phyloP scores from a whole-genome alignment of 2,329 filamentous ascomycete species.

The Calonectria leucothoes region DNA sequence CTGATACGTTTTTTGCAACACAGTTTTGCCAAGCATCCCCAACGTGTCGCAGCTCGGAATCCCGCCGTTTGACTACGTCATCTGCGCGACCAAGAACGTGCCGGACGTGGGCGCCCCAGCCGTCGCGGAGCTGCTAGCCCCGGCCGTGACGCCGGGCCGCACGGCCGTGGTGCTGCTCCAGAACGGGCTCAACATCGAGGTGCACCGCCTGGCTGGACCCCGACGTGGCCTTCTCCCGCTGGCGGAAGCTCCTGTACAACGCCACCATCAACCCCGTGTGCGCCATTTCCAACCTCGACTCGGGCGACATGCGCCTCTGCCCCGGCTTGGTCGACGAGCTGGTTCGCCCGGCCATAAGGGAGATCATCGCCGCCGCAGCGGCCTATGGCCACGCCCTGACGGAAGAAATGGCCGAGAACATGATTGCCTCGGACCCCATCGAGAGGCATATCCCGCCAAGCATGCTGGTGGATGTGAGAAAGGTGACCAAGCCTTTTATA shows the following conservation, averaged over 20 bases:
- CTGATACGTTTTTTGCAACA: neutral
- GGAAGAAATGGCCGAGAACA: slow-evolving; percentile 35
- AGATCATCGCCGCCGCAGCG: slow-evolving; percentile 34
- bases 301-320: slow-evolving; percentile 39
- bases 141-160: slow-evolving; percentile 33
- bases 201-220: slow-evolving; percentile 33
- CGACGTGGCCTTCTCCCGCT: slow-evolving; percentile 37
- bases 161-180: slow-evolving; percentile 38
- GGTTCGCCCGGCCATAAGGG: slow-evolving; percentile 38
- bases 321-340: slow-evolving; percentile 36
- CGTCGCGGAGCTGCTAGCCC: slow-evolving; percentile 34
- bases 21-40: slow-evolving; percentile 34
- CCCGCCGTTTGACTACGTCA: slow-evolving; percentile 38
- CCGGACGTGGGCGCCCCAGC: slow-evolving; percentile 30
- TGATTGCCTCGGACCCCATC: slow-evolving; percentile 37
- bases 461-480: slow-evolving; percentile 38
- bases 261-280: slow-evolving; percentile 38
- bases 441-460: slow-evolving; percentile 38
- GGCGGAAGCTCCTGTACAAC: slow-evolving; percentile 41
- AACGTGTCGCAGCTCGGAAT: slow-evolving; percentile 27
- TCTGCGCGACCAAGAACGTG: slow-evolving; percentile 40
- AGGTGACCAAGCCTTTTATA: slow-evolving; percentile 29
- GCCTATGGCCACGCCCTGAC: slow-evolving; percentile 37
- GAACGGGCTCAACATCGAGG: slow-evolving; percentile 41
- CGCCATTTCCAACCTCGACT: slow-evolving; percentile 34